Conservation (phyloP, 176 grass and related monocot genomes). For the Bothriochloa decipiens region DNA sequence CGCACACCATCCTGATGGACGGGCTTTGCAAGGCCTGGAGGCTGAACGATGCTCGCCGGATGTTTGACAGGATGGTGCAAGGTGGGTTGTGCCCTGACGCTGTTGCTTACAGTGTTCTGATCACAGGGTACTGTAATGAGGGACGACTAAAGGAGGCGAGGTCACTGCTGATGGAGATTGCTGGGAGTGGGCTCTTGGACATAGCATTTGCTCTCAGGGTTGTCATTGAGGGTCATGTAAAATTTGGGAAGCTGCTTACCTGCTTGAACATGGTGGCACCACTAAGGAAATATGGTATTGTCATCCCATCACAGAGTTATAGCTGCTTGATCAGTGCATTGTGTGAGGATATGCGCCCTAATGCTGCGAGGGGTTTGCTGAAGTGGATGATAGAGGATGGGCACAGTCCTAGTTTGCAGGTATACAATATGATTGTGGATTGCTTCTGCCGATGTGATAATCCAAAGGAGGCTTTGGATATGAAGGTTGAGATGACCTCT, state of each 20-base stretch:
- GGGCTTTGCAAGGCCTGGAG: constrained; percentile 60
- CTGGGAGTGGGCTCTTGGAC: constrained; percentile 47
- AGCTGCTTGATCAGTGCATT: constrained; percentile 55
- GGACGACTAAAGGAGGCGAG: constrained; percentile 65
- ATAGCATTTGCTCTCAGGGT: constrained; percentile 46
- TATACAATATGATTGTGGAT: constrained; percentile 69
- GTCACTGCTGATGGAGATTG: constrained; percentile 69
- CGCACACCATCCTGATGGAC: constrained; percentile 75
- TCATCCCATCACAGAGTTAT: constrained; percentile 62
- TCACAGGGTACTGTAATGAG: constrained; percentile 69
- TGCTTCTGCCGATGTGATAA: constrained; percentile 62
- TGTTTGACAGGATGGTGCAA: constrained; percentile 74
- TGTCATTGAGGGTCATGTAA: constrained; percentile 63
- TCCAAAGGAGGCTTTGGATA: constrained; percentile 59
- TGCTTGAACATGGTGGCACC: constrained; percentile 82
- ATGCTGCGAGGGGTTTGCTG: constrained; percentile 72
- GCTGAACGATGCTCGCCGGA: constrained; percentile 51
- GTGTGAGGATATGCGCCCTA: constrained; percentile 64
- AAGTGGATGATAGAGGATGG: constrained; percentile 75
- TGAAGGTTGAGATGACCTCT: constrained; percentile 68
- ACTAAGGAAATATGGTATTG: constrained; percentile 55
- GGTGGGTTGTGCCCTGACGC: constrained; percentile 65
- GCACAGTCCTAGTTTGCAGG: constrained; percentile 52
- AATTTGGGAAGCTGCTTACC: constrained; percentile 64
- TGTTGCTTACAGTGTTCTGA: constrained; percentile 65